Evolutionary conservation across 2,329 filamentous ascomycete genomes (phyloP).

Genomic region (Penicillium sp.): DNA sequence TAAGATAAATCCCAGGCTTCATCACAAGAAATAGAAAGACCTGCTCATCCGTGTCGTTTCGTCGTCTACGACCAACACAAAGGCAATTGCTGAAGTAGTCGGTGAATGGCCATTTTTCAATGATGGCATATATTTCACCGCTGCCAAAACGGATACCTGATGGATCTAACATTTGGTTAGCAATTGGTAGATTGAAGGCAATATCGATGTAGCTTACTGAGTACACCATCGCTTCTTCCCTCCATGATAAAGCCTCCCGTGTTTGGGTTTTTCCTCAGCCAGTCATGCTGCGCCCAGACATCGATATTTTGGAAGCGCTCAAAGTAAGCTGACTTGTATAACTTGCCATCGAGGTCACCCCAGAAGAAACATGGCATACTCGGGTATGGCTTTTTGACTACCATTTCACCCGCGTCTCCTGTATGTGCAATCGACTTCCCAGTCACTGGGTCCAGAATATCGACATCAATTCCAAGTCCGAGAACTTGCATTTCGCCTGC

Average conservation of each 20-base stretch:
- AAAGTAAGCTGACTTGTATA: neutral
- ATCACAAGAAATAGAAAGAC: neutral
- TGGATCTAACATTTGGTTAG: neutral
- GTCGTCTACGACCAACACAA: neutral
- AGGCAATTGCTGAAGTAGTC: constrained; percentile 1
- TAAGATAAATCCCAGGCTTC: neutral
- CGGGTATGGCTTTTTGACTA: neutral
- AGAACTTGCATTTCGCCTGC: neutral
- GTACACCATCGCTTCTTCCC: neutral
- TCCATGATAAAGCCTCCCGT: neutral
- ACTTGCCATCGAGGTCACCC: neutral
- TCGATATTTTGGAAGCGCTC: neutral
- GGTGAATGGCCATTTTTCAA: neutral
- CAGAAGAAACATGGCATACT: constrained; percentile 3
- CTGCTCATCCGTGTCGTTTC: neutral
- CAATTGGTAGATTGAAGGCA: neutral
- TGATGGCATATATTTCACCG: neutral
- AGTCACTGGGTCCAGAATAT: neutral
- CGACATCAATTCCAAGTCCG: neutral
- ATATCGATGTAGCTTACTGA: neutral
- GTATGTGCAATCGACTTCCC: neutral
- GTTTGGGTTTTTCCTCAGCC: neutral
- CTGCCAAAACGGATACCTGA: neutral
- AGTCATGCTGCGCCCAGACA: constrained; percentile 1
- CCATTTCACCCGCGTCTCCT: neutral